These are phyloP conservation scores for Sarocladium kiliense DNA, from an alignment of 2,329 filamentous ascomycete genomes.

Conservation along the genomic window DNA sequence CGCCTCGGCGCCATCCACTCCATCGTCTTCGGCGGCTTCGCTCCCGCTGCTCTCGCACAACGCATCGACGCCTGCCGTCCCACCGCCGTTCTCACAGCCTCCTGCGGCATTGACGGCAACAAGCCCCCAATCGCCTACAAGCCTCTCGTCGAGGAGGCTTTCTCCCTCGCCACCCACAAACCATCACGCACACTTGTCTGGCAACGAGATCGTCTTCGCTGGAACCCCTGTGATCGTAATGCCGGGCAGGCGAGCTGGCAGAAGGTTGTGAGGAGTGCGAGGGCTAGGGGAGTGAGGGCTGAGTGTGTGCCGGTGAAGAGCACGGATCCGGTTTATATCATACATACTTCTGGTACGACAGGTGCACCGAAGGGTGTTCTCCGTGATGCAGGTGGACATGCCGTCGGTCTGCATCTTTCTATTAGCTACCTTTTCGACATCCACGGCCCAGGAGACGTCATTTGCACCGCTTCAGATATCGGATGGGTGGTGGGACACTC, in stretches of 20 bases:
- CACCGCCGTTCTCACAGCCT: conserved; percentile 75
- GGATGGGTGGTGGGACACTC: conserved; percentile 70
- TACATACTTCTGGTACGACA: conserved; percentile 82
- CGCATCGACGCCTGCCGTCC: conserved; percentile 80
- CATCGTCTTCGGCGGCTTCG: conserved; percentile 92
- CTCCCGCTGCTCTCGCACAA: conserved; percentile 73
- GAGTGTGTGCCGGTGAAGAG: conserved; percentile 74
- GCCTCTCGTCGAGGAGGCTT: conserved; percentile 69
- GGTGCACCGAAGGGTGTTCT: conserved; percentile 79
- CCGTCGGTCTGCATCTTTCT: conserved; percentile 76
- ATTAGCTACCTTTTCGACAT: conserved; percentile 81
- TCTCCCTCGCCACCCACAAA: conserved; percentile 63
- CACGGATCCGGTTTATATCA: conserved; percentile 80
- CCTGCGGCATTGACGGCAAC: conserved; percentile 82
- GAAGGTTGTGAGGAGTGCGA: conserved; percentile 65
- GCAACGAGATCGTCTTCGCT: conserved; percentile 73
- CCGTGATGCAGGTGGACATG: conserved; percentile 78
- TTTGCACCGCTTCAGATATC: conserved; percentile 73
- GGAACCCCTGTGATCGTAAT: conserved; percentile 64
- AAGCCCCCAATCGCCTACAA: conserved; percentile 78
- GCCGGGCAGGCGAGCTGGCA: conserved; percentile 76
- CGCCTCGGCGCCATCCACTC: conserved; percentile 84
- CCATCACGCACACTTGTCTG: conserved; percentile 71
- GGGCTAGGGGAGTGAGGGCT: conserved; percentile 60
- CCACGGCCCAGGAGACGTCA: conserved; percentile 74